phyloP scores from a whole-genome alignment of 208 protist species.

The Acanthamoeba castellanii region DNA sequence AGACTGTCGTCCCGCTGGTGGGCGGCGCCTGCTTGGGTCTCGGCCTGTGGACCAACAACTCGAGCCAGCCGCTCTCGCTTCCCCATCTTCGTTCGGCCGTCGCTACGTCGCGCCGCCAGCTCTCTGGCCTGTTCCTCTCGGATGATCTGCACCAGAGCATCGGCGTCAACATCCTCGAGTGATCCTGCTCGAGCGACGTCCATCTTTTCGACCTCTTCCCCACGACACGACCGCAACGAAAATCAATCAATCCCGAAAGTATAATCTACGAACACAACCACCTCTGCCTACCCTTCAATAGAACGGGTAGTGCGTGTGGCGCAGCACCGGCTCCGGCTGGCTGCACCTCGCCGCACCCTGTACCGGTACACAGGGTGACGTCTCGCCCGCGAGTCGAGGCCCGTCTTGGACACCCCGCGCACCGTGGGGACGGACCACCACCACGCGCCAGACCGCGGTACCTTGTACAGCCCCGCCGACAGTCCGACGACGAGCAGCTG shows the following conservation, averaged over 20 bases:
- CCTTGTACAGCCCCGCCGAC: no score
- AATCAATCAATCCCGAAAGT: neutral
- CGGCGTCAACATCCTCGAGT: constrained; percentile 36
- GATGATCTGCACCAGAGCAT: constrained; percentile 42
- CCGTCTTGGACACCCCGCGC: no score
- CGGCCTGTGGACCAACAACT: constrained; percentile 34
- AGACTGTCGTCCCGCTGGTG: neutral
- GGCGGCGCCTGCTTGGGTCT: neutral
- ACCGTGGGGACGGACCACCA: no score
- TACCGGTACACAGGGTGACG: no score
- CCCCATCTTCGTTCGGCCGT: neutral
- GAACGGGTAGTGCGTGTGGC: no score
- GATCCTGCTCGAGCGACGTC: neutral
- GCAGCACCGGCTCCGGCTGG: no score
- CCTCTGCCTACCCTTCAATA: no score
- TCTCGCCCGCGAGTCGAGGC: no score
- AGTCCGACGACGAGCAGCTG: no score
- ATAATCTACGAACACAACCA: neutral
- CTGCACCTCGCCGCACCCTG: no score
- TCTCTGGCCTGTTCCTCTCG: neutral
- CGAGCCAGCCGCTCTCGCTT: neutral
- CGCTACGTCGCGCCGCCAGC: neutral
- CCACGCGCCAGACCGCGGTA: no score
- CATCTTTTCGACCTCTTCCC: neutral
- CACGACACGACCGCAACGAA: neutral